Evolutionary conservation across 768 basidiomycete genomes (phyloP), one percentile per base, ranked within the genome.

Genomic region (Glaciozyma antarctica): DNA sequence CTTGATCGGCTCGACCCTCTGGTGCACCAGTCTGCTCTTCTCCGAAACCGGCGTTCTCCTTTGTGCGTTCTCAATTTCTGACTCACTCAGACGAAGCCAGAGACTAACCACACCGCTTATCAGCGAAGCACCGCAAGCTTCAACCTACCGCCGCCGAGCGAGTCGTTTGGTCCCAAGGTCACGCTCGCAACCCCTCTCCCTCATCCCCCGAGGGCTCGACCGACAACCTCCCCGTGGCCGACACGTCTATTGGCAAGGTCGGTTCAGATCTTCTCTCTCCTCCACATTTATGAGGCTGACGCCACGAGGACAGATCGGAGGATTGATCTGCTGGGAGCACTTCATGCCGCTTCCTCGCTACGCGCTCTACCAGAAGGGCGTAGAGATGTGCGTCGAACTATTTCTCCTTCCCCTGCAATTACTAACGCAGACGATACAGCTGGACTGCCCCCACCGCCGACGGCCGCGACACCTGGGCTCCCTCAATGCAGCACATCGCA

Each of bases 381-480:
- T 38, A 10, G 60, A 38, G 17, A 32, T 51, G 24, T 41, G 24
- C 28, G 60, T 22, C 21, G 5, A 24, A 30, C 2, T n/a, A 4
- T 24, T n/a, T 15, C 49, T 19, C 16, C 13, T 13, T 26, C 38
- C 32, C 5, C 16, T 26, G 5, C 38, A n/a, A 26, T 58, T 41
- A 28, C 16, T 13, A 7, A 38, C 3, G 1, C 9, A 6, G 22
- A 15, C 12, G 2, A 24, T 26, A 8, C 24, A 76, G 86, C 19
- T 84, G 85, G 73, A 85, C 83, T 71, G 85, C 83, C 0, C 84
- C 85, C 0, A 86, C 85, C 0, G 84, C 85, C 26, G 85, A 86
- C 67, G 77, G 80, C 7, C 78, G 85, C 4, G 79, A 80, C 3
- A 77, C 73, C 9, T 86, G 85, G 85, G 78, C 78, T 64, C 76